A percentile compares a stretch with the other conserved stretches of the same genome.
phyloP scores from a whole-genome alignment of 2,329 filamentous ascomycete genomes.

The Dothideomycetes sp. region DNA sequence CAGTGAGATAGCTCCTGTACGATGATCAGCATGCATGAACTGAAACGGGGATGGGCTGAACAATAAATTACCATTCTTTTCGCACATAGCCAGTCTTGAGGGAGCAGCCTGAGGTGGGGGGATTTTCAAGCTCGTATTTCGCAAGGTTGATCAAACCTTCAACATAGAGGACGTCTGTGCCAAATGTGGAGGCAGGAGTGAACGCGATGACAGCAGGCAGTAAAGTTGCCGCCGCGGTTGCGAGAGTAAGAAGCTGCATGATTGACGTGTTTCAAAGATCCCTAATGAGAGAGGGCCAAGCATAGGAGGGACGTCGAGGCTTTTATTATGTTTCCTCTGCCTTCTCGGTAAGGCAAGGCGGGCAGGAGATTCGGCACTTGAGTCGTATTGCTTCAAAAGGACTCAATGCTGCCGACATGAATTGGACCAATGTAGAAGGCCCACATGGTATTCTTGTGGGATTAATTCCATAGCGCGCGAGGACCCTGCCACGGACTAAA shows the following conservation, averaged over 20 bases:
- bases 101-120: background rate
- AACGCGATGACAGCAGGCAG: conserved; percentile 9
- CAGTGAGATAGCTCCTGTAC: conserved; percentile 12
- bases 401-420: no score
- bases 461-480: no score
- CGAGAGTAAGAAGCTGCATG: background rate
- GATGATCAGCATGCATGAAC: background rate
- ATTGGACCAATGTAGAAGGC: no score
- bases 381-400: no score
- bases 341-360: no score
- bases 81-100: conserved; percentile 27
- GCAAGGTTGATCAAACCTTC: conserved; percentile 13
- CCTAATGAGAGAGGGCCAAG: no score
- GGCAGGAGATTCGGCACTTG: no score
- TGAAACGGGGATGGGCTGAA: background rate
- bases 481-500: no score
- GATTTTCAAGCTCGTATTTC: background rate
- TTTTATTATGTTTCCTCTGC: no score
- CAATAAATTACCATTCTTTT: conserved; percentile 27
- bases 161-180: conserved; percentile 14
- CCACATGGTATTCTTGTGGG: no score
- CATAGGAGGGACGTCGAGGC: no score
- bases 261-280: background rate
- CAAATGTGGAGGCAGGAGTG: conserved; percentile 15
- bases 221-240: background rate